These are phyloP conservation scores for Pseudonectria foliicola DNA, from an alignment of 2,329 filamentous ascomycete species.

Conservation along the genomic window DNA sequence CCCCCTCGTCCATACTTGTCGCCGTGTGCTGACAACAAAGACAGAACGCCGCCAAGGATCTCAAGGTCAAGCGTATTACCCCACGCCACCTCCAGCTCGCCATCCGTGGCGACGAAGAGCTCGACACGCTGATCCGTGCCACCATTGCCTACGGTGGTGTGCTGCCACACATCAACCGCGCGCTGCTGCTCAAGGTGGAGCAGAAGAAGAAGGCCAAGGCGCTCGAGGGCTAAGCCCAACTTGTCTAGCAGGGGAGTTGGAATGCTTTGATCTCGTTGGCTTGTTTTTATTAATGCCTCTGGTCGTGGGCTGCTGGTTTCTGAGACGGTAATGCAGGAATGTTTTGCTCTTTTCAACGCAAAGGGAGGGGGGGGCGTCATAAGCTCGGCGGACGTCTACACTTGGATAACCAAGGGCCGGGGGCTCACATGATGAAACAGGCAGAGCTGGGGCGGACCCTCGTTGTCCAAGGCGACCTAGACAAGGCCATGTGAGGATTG, in stretches of 20 bases:
- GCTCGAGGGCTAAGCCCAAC: constrained; percentile 33
- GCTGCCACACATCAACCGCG: constrained; percentile 96
- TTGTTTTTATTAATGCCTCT: constrained; percentile 16
- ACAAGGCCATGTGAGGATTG: constrained; percentile 5
- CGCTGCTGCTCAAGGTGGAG: constrained; percentile 89
- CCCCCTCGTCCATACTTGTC: no score
- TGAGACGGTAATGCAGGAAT: constrained; percentile 24
- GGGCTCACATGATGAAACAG: constrained; percentile 2
- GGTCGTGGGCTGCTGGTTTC: constrained; percentile 17
- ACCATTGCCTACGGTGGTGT: constrained; percentile 99
- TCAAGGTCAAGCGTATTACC: constrained; percentile 99
- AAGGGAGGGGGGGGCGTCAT: constrained; percentile 19
- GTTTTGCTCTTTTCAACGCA: constrained; percentile 16
- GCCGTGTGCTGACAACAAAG: constrained; percentile 15
- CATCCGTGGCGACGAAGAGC: constrained; percentile 96
- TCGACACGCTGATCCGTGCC: constrained; percentile 93
- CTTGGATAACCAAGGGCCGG: constrained; percentile 18
- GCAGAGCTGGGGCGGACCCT: no score
- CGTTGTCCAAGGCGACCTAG: no score
- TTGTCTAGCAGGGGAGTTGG: constrained; percentile 2
- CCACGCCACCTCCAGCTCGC: constrained; percentile 95
- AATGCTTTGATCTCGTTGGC: constrained; percentile 5
- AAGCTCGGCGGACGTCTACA: constrained; percentile 13
- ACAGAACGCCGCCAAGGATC: constrained; percentile 94
- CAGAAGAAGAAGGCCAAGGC: constrained; percentile 84